Conservation (phyloP, 2,329 filamentous ascomycete genomes). For the Colletotrichum filicis region DNA sequence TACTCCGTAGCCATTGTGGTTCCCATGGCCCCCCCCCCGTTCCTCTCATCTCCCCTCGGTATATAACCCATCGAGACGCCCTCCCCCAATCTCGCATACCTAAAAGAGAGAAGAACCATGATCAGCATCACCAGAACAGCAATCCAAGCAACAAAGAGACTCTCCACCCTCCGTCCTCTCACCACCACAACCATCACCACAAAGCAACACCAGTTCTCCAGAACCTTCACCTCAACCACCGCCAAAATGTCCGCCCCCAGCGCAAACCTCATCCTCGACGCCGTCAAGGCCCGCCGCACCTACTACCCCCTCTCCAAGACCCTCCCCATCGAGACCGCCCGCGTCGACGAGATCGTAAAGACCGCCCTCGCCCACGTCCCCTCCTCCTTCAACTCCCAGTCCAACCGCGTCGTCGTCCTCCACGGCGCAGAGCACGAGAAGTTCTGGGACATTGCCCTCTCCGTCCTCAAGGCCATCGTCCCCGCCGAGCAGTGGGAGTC, state of each 20-base stretch:
- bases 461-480: slow-evolving; percentile 75
- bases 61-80: slow-evolving; percentile 19
- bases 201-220: slow-evolving; percentile 1
- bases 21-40: not conserved
- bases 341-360: slow-evolving; percentile 74
- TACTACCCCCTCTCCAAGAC: slow-evolving; percentile 76
- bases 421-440: slow-evolving; percentile 86
- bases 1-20: not conserved
- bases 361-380: slow-evolving; percentile 76
- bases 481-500: slow-evolving; percentile 70
- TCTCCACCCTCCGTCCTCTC: slow-evolving; percentile 5
- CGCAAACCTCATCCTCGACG: slow-evolving; percentile 67
- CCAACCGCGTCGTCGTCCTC: slow-evolving; percentile 81
- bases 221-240: slow-evolving; percentile 16
- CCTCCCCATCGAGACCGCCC: slow-evolving; percentile 65
- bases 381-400: slow-evolving; percentile 90
- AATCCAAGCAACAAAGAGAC: slow-evolving; percentile 17
- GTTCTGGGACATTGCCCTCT: slow-evolving; percentile 81
- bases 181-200: not conserved
- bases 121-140: slow-evolving; percentile 23
- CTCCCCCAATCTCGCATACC: too few species aligned
- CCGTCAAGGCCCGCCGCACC: slow-evolving; percentile 75
- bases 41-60: not conserved
- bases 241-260: slow-evolving; percentile 43
- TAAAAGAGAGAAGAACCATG: not conserved